Evolutionary conservation across 768 basidiomycete genomes (phyloP), one percentile per base, ranked within the genome.

Genomic region (Filobasidium floriforme): DNA sequence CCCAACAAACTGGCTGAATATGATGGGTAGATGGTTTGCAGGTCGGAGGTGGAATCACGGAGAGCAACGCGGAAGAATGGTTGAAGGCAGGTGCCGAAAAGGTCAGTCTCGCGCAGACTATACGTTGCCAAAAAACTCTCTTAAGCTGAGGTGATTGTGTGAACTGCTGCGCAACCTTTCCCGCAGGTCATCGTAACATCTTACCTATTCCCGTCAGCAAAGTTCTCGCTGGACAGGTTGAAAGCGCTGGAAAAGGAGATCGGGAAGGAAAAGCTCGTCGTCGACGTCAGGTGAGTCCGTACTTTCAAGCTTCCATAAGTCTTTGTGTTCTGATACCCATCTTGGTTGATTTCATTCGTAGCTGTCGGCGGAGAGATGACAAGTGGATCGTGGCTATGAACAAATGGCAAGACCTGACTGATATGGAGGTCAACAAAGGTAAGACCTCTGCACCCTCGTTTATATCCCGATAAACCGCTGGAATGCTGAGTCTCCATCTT

Each of bases 351-450:
- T 32, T 41, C n/a, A n/a, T 37, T 15, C 62, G 18, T 69, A 97
- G 94, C 75, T 99, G 94, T 79, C 86, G 94, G 22, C 83, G 85
- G 70, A 81, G 86, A 73, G 87, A 81, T 10, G 81, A 85, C 55
- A 85, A 81, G 68, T 99, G 96, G 96, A 82, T 91, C 41, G 89
- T 99, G 14, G 92, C 94, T 12, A 97, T 93, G 92, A 94, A 98
- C 80, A 93, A 91, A 75, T 99, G 96, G 96, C 93, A 94, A 74
- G 88, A 89, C 67, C 83, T 96, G 61, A 97, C 96, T 0, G 90
- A 97, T 72, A 91, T 91, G 87, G 87, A 90, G 73, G 89, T 99
- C 19, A 87, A 83, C 68, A 81, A 86, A 84, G 90, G 92, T 88
- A 62, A 40, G 73, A 49, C 22, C 18, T 49, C 11, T 3, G 9